Evolutionary conservation across 2,329 filamentous ascomycete genomes (phyloP).

Genomic region (Chaetomium sp.): DNA sequence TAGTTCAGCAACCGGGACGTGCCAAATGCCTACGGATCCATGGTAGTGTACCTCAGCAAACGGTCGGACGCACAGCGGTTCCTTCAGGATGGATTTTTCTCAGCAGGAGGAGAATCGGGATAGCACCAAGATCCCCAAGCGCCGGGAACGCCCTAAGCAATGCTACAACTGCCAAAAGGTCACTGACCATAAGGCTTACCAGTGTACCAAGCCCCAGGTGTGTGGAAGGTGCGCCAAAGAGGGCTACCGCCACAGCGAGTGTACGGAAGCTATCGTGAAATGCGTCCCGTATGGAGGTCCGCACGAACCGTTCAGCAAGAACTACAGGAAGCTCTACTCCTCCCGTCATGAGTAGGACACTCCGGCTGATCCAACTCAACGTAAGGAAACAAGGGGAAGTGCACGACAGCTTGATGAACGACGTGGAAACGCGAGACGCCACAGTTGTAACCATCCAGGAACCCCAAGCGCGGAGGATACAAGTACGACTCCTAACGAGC

Average conservation of each 20-base stretch:
- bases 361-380: not conserved
- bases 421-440: not conserved
- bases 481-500: not conserved
- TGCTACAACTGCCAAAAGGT: constrained; percentile 5
- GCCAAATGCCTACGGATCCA: constrained; percentile 5
- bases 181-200: constrained; percentile 1
- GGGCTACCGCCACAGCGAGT: not conserved
- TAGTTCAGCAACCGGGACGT: constrained; percentile 4
- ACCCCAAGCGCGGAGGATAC: not conserved
- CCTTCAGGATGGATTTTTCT: constrained; percentile 1
- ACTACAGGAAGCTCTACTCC: not conserved
- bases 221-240: not conserved
- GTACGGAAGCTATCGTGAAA: not conserved
- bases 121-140: not conserved
- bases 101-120: constrained; percentile 4
- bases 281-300: not conserved
- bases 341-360: not conserved
- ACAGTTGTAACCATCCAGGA: not conserved
- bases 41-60: constrained; percentile 4
- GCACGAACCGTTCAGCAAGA: not conserved
- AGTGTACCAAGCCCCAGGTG: constrained; percentile 1
- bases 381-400: not conserved
- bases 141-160: constrained; percentile 1
- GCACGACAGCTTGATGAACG: constrained; percentile 3
- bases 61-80: not conserved